phyloP scores from a whole-genome alignment of 1,284 basidiomycete genomes.

The Schizophyllum commune region DNA sequence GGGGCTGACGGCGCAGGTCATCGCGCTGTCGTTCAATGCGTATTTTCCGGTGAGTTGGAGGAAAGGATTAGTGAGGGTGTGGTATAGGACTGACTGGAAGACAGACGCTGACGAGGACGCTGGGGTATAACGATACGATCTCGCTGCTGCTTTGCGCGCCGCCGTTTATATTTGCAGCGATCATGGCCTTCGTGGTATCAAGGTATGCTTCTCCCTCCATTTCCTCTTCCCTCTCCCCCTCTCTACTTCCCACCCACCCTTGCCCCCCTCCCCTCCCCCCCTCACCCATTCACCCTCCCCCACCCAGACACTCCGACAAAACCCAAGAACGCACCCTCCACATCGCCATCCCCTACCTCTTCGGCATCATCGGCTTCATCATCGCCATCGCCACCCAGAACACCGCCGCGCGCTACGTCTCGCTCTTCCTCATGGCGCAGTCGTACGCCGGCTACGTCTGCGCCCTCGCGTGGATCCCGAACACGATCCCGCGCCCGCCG shows the following conservation, averaged over 20 bases:
- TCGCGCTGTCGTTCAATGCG: constrained; percentile 63
- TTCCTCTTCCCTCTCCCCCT: too few relatives aligned
- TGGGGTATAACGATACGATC: constrained; percentile 59
- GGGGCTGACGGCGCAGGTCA: constrained; percentile 36
- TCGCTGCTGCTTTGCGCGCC: constrained; percentile 73
- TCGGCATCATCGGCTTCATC: constrained; percentile 63
- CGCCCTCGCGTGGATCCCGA: constrained; percentile 64
- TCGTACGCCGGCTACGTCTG: constrained; percentile 65
- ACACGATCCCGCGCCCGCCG: constrained; percentile 58
- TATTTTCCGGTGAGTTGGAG: constrained; percentile 10
- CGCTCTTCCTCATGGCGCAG: constrained; percentile 65
- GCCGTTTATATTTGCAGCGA: constrained; percentile 64
- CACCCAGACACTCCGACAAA: constrained; percentile 12
- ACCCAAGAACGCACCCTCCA: constrained; percentile 60
- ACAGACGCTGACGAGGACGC: constrained; percentile 60
- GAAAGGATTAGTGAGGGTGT: neutral
- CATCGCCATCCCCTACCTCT: constrained; percentile 40
- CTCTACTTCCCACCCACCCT: neutral
- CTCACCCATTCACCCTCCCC: neutral
- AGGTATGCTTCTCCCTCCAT: constrained; percentile 27
- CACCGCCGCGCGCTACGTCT: constrained; percentile 58
- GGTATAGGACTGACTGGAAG: neutral
- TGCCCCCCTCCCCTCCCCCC: neutral
- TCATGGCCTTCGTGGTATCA: constrained; percentile 42
- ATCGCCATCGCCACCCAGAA: constrained; percentile 69